Evolutionary conservation across 2,329 filamentous ascomycete species (phyloP).

Genomic region (Aspergillus hortae): DNA sequence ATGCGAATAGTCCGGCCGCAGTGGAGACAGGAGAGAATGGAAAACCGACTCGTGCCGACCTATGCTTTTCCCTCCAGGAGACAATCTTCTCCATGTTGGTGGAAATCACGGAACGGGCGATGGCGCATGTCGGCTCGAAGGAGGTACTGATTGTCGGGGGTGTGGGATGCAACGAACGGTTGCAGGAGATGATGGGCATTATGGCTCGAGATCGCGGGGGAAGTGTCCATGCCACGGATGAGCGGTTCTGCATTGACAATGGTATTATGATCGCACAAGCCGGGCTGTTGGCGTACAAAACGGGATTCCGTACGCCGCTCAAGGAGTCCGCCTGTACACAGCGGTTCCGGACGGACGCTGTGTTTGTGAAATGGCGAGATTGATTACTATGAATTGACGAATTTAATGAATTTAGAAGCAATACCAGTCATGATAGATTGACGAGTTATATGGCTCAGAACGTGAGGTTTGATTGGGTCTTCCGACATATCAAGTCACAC

Average conservation of each 20-base stretch:
- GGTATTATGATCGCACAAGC: conserved; percentile 99
- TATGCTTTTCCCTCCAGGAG: conserved; percentile 94
- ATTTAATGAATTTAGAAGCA: not conserved
- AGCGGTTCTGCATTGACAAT: conserved; percentile 98
- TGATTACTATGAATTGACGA: conserved; percentile 19
- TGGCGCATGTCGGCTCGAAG: conserved; percentile 89
- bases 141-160: conserved; percentile 95
- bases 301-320: conserved; percentile 71
- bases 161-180: conserved; percentile 87
- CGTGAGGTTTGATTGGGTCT: too few species aligned
- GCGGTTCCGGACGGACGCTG: conserved; percentile 77
- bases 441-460: too few species aligned
- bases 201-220: conserved; percentile 90
- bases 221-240: conserved; percentile 90
- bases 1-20: not conserved
- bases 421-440: too few species aligned
- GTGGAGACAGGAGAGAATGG: conserved; percentile 25
- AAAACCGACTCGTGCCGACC: conserved; percentile 68
- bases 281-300: conserved; percentile 78
- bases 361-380: conserved; percentile 75
- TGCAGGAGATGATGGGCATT: conserved; percentile 97
- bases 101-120: conserved; percentile 95
- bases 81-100: conserved; percentile 96
- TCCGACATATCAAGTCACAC: too few species aligned
- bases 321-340: conserved; percentile 83